Percentiles rank a stretch among this genome's conserved stretches.
phyloP scores from a whole-genome alignment of 805 yeast genomes.

The Scheffersomyces stipitis region DNA sequence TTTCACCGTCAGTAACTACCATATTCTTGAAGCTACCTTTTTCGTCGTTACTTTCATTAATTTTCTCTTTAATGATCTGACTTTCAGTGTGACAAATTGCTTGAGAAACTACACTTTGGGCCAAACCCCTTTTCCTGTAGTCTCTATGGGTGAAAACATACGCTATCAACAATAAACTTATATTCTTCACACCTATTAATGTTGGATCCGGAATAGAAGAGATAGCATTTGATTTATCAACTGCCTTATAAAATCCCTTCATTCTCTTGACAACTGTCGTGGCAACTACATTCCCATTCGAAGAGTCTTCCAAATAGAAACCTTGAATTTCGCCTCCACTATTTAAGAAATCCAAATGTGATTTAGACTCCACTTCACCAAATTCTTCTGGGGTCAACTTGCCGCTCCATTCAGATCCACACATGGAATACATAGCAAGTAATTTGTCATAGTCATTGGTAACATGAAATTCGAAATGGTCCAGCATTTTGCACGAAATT shows the following conservation, averaged over 20 bases:
- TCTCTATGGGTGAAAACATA: slow-evolving; percentile 26
- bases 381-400: slow-evolving; percentile 18
- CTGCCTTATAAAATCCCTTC: slow-evolving; percentile 30
- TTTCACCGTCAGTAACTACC: slow-evolving; percentile 27
- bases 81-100: slow-evolving; percentile 33
- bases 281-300: slow-evolving; percentile 20
- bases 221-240: slow-evolving; percentile 22
- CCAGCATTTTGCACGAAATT: not conserved
- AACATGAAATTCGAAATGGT: slow-evolving; percentile 10
- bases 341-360: slow-evolving; percentile 10
- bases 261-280: slow-evolving; percentile 20
- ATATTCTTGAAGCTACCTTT: slow-evolving; percentile 32
- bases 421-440: slow-evolving; percentile 17
- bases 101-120: slow-evolving; percentile 20
- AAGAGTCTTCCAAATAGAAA: slow-evolving; percentile 24
- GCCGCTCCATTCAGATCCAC: slow-evolving; percentile 27
- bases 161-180: slow-evolving; percentile 24
- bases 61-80: slow-evolving; percentile 24
- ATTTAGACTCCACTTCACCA: slow-evolving; percentile 17
- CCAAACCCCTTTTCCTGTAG: slow-evolving; percentile 31
- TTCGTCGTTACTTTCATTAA: slow-evolving; percentile 19
- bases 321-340: slow-evolving; percentile 21
- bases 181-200: slow-evolving; percentile 31
- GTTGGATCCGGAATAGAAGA: slow-evolving; percentile 30
- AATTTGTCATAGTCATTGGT: slow-evolving; percentile 25